Conservation (phyloP, 768 basidiomycete species). For the Neoboletus magnificus region DNA sequence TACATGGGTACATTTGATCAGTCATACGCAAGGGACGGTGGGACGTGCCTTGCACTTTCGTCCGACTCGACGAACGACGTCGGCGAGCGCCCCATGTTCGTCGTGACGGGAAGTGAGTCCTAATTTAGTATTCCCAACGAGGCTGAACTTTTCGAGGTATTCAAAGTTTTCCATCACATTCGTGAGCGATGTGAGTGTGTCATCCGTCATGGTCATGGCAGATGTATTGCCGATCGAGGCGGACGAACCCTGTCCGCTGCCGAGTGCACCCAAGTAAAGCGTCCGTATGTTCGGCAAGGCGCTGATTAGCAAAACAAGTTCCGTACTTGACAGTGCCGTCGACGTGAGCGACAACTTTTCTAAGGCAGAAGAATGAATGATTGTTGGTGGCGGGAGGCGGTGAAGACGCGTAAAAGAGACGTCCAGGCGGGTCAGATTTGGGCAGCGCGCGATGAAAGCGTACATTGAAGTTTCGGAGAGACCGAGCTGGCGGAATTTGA, state of each 20-base stretch:
- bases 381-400: constrained; percentile 27
- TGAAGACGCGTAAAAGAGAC: constrained; percentile 60
- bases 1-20: background rate
- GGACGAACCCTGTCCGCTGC: constrained; percentile 43
- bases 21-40: background rate
- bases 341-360: constrained; percentile 68
- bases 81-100: constrained; percentile 35
- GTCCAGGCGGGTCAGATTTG: constrained; percentile 54
- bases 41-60: constrained; percentile 53
- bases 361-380: constrained; percentile 24
- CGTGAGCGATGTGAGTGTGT: constrained; percentile 42
- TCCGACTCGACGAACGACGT: constrained; percentile 53
- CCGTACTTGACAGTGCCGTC: constrained; percentile 40
- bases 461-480: constrained; percentile 50
- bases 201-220: constrained; percentile 56
- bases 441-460: constrained; percentile 43
- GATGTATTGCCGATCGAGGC: constrained; percentile 44
- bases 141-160: constrained; percentile 49
- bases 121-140: constrained; percentile 64
- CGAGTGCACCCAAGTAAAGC: constrained; percentile 58
- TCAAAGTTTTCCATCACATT: constrained; percentile 34
- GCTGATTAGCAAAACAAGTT: constrained; percentile 40
- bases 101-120: constrained; percentile 35
- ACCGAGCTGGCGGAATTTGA: constrained; percentile 57
- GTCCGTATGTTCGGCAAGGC: constrained; percentile 42